Conservation (phyloP, 1,284 basidiomycete genomes). For the Austroboletus novae-zelandiae region DNA sequence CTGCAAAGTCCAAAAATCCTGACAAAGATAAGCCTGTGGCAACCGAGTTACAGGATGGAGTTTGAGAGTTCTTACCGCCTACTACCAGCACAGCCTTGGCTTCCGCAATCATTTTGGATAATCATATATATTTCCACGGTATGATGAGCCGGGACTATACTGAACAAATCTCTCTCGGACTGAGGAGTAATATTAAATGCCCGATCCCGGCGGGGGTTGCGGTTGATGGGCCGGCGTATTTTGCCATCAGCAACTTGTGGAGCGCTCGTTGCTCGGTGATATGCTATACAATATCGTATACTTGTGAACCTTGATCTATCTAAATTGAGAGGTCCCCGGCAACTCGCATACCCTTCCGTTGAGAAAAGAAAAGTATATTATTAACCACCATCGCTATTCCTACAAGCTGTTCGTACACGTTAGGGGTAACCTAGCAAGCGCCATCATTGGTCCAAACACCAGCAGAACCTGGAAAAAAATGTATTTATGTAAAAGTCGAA, state of each 20-base stretch:
- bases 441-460: slow-evolving; percentile 61
- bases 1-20: slow-evolving; percentile 35
- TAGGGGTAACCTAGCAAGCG: slow-evolving; percentile 34
- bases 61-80: background rate
- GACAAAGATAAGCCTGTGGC: slow-evolving; percentile 6
- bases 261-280: background rate
- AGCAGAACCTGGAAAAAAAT: slow-evolving; percentile 30
- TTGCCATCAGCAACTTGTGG: background rate
- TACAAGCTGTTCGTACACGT: background rate
- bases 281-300: too few relatives aligned
- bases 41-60: background rate
- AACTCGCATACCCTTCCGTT: background rate
- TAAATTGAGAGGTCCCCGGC: background rate
- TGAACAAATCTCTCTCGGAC: background rate
- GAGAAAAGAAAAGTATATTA: background rate
- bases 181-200: background rate
- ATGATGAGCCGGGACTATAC: background rate
- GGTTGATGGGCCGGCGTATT: background rate
- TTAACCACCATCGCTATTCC: background rate
- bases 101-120: background rate
- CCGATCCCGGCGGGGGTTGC: slow-evolving; percentile 2
- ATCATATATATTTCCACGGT: background rate
- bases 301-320: background rate
- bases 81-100: background rate
- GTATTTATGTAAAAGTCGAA: background rate